phyloP scores from a whole-genome alignment of 805 yeast species.

The Kluyveromyces aestuarii region DNA sequence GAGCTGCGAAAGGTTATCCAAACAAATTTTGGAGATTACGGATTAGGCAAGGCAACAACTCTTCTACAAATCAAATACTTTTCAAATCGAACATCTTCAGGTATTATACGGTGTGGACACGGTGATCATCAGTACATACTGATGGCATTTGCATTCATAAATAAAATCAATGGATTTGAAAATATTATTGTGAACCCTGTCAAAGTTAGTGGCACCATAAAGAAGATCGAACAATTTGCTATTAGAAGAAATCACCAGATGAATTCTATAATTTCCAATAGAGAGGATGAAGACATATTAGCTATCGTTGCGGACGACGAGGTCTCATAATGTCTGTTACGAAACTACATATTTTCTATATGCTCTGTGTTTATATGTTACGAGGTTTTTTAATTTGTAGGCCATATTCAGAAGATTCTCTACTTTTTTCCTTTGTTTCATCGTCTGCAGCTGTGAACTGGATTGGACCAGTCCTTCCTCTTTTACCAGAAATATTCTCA shows the following conservation, averaged over 20 bases:
- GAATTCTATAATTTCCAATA: slow-evolving; percentile 8
- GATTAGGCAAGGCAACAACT: slow-evolving; percentile 54
- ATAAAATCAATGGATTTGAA: slow-evolving; percentile 38
- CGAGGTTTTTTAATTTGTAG: slow-evolving; percentile 11
- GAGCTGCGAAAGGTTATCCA: slow-evolving; percentile 49
- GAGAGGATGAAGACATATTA: slow-evolving; percentile 9
- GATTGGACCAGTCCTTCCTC: slow-evolving; percentile 34
- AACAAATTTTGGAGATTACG: slow-evolving; percentile 69
- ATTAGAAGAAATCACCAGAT: slow-evolving; percentile 34
- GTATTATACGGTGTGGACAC: slow-evolving; percentile 70
- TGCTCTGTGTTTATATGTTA: not conserved
- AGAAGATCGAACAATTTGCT: slow-evolving; percentile 68
- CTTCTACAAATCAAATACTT: slow-evolving; percentile 67
- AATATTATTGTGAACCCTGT: slow-evolving; percentile 49
- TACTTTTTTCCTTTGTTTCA: slow-evolving; percentile 2
- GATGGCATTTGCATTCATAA: slow-evolving; percentile 55
- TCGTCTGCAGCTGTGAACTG: slow-evolving; percentile 34
- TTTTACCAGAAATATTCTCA: slow-evolving; percentile 8
- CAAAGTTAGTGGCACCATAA: slow-evolving; percentile 80
- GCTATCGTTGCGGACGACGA: slow-evolving; percentile 12
- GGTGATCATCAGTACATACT: slow-evolving; percentile 52
- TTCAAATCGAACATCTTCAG: slow-evolving; percentile 72
- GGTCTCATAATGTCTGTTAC: not conserved
- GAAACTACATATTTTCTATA: not conserved
- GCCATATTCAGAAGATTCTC: slow-evolving; percentile 13